A percentile compares a stretch with the other conserved stretches of the same genome.
These are phyloP conservation scores for Aspergillus neoniger DNA, from an alignment of 2,329 filamentous ascomycete genomes.

Conservation along the genomic window DNA sequence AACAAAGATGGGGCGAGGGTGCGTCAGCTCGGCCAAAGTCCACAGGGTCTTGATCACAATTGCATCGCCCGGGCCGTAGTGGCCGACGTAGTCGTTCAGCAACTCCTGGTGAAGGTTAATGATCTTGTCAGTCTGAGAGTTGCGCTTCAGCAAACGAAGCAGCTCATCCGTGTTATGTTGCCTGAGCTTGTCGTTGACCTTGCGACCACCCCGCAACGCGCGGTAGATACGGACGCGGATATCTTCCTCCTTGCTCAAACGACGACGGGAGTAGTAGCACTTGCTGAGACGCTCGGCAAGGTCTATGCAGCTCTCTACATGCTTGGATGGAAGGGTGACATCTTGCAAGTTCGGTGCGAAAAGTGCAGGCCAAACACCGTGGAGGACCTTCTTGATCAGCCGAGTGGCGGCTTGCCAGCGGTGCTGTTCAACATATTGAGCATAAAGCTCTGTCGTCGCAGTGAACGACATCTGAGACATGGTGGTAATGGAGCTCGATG, in stretches of 20 bases:
- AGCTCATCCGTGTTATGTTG: slow-evolving; percentile 32
- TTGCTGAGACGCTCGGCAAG: slow-evolving; percentile 51
- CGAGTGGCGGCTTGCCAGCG: slow-evolving; percentile 51
- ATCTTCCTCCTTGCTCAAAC: slow-evolving; percentile 40
- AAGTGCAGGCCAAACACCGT: slow-evolving; percentile 51
- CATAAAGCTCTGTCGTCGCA: slow-evolving; percentile 43
- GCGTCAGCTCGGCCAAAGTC: slow-evolving; percentile 39
- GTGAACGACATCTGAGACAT: slow-evolving; percentile 46
- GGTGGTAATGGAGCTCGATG: slow-evolving; percentile 41
- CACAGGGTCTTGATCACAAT: slow-evolving; percentile 41
- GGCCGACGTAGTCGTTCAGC: slow-evolving; percentile 39
- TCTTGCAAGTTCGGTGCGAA: slow-evolving; percentile 49
- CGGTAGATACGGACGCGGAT: slow-evolving; percentile 40
- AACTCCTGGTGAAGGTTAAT: slow-evolving; percentile 44
- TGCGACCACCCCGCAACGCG: slow-evolving; percentile 31
- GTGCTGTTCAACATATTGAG: slow-evolving; percentile 49
- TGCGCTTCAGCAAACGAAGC: slow-evolving; percentile 32
- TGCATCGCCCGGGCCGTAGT: slow-evolving; percentile 38
- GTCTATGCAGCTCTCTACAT: slow-evolving; percentile 50
- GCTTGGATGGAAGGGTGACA: slow-evolving; percentile 45
- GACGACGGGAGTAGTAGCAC: slow-evolving; percentile 46
- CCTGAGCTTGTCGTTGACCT: slow-evolving; percentile 34
- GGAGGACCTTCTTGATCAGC: slow-evolving; percentile 49
- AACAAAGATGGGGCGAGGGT: slow-evolving; percentile 39
- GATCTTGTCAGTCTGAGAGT: slow-evolving; percentile 36